Conservation (phyloP, 23 red algal genomes). For the Rhodosorus marinus region DNA sequence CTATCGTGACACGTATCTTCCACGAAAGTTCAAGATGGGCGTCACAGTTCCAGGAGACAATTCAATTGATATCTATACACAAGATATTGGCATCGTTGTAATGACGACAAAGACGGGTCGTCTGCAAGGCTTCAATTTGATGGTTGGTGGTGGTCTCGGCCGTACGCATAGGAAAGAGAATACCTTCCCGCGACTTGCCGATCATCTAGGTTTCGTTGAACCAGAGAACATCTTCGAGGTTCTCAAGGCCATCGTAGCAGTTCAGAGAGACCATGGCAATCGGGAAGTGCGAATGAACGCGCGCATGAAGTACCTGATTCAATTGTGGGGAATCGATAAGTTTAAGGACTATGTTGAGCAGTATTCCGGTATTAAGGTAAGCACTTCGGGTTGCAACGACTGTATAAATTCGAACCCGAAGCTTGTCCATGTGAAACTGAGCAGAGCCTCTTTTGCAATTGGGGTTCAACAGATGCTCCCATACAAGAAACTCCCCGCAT, state of each 20-base stretch:
- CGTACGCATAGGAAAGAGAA: conserved; percentile 83
- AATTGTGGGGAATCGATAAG: conserved; percentile 73
- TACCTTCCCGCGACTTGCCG: conserved; percentile 76
- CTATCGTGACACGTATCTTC: conserved; percentile 92
- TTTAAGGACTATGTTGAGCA: conserved; percentile 72
- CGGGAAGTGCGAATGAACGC: conserved; percentile 69
- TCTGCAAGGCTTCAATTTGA: conserved; percentile 74
- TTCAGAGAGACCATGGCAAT: conserved; percentile 92
- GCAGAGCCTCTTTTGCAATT: too few relatives aligned
- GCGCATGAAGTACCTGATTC: conserved; percentile 94
- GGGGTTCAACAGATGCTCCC: conserved; percentile 40
- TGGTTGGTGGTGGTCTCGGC: conserved; percentile 93
- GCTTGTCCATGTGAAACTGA: too few relatives aligned
- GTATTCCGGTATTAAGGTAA: conserved; percentile 45
- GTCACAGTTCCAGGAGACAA: conserved; percentile 97
- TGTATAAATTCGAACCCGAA: too few relatives aligned
- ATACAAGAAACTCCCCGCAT: conserved; percentile 36
- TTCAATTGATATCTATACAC: conserved; percentile 84
- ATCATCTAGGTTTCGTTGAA: conserved; percentile 77
- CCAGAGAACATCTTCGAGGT: conserved; percentile 57
- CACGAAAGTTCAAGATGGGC: conserved; percentile 97
- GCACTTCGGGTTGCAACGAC: too few relatives aligned
- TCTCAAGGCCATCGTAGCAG: conserved; percentile 89
- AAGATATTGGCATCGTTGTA: conserved; percentile 91
- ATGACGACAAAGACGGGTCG: conserved; percentile 21